Evolutionary conservation across 2,329 filamentous ascomycete species (phyloP).

Genomic region (Blumeria graminis): DNA sequence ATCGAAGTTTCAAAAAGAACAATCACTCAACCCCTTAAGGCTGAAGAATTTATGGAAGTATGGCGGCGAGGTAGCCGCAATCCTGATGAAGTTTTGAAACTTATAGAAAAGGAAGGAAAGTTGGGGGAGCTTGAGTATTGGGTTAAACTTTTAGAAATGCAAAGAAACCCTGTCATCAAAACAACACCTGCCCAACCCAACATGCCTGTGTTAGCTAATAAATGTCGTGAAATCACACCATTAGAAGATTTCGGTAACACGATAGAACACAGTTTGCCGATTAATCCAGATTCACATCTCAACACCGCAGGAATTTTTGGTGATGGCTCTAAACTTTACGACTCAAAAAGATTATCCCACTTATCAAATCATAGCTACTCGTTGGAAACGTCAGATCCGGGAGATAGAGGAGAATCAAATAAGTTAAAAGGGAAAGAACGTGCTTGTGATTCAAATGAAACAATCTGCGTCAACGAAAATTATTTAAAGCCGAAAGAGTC

Average conservation of each 20-base stretch:
- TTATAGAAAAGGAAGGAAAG: constrained; percentile 35
- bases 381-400: background rate
- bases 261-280: background rate
- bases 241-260: background rate
- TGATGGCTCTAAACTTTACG: background rate
- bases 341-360: background rate
- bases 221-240: background rate
- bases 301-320: background rate
- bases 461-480: background rate
- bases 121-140: constrained; percentile 34
- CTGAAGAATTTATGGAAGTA: constrained; percentile 25
- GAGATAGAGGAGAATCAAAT: no score
- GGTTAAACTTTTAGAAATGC: constrained; percentile 25
- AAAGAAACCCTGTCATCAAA: constrained; percentile 3
- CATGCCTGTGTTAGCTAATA: no score
- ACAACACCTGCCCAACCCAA: background rate
- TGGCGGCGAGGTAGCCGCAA: constrained; percentile 36
- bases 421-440: background rate
- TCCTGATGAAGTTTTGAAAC: constrained; percentile 29
- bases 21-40: constrained; percentile 11
- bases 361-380: background rate
- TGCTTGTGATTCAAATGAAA: background rate
- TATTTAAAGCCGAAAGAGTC: background rate
- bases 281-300: constrained; percentile 1
- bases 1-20: constrained; percentile 11